Base-by-base conservation (phyloP, 2,329 filamentous ascomycete species). In the Alternaria brassicae region DNA sequence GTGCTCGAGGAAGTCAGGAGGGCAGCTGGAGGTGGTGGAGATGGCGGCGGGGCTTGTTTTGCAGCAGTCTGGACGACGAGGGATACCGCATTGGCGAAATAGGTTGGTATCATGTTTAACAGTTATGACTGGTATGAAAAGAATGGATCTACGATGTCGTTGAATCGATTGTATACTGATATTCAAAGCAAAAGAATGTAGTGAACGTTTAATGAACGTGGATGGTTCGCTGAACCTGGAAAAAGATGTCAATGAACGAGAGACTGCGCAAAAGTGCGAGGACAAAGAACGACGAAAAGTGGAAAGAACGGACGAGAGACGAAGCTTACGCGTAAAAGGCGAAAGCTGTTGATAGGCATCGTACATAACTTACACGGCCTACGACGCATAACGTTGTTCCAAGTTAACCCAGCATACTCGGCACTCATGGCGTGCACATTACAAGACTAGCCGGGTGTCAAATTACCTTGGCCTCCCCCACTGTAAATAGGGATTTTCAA, bases 1-100 rank as follows among this genome's bases (percentile, higher is more conserved):
- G 54, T 49, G 8, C 61, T 51, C 39, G 68, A 64, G 13, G 57
- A 62, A 2, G 36, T 45, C 17, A 72, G 50, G 19, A 72, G 58
- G 0, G 61, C 50, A 28, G 60, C 56, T 25, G 60, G 58, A 4
- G 49, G 27, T 28, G 63, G 60, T 10, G 58, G 39, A 15, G 54
- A 51, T 50, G 56, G 61, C 6, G 40, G 56, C 37, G 37, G 34
- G n/a, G 39, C 52, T 15, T 48, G 44, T 9, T 40, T 44, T 3
- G 58, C 48, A 9, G 54, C 42, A 10, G 56, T 49, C 30, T 55
- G 40, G 8, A 58, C 23, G 17, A 58, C 34, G 30, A 60, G 25
- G 34, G 53, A 21, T 10, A 61, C 39, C 2, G 56, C 56, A 27
- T 59, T 56, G 25, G 45, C 47, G 34, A 59, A 39, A 32, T 50